Base-by-base conservation (phyloP, 345 rosid genomes). In the Sisymbrium irio region DNA sequence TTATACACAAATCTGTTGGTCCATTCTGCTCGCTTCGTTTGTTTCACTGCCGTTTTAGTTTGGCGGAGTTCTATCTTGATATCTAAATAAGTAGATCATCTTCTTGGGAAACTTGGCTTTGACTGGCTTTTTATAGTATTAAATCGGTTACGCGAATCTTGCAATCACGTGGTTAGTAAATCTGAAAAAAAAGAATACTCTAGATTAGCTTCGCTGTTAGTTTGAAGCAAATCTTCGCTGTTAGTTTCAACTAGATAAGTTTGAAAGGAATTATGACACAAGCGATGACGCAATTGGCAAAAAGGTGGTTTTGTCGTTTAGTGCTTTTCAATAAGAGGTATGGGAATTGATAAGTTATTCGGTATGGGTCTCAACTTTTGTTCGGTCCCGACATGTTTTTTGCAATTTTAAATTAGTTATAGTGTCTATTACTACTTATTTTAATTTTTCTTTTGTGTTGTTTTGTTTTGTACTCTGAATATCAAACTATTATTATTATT, bases 311-410 rank as follows among this genome's bases (percentile, higher is more conserved):
- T 54, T 76, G 75, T 76, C 65, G 44, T 62, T 0, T 62, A 18
- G 42, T 62, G 70, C 9, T 68, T 60, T 61, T 50, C n/a, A 17
- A 50, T 14, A 30, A 36, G 44, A 2, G 8, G 57, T 22, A 7
- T 9, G 67, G 59, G 59, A 17, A 25, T 33, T 45, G 46, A n/a
- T 17, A 51, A 13, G 9, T 14, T 25, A 39, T 74, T 53, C 54
- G 61, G 69, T 68, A 69, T 76, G 65, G 75, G 3, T 69, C 58
- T 58, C 37, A 33, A 50, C 47, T 55, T 62, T 18, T 61, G 22
- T 69, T 62, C 25, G 75, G 74, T 61, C 75, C 79, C 65, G 41
- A 75, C 79, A 76, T 54, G 58, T 40, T 72, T 50, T 30, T 6
- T 7, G 0, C 1, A 6, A 5, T 3, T 32, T 32, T 6, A 32